Evolutionary conservation across 768 basidiomycete species (phyloP).

Genomic region (Udeniomyces megalosporus): DNA sequence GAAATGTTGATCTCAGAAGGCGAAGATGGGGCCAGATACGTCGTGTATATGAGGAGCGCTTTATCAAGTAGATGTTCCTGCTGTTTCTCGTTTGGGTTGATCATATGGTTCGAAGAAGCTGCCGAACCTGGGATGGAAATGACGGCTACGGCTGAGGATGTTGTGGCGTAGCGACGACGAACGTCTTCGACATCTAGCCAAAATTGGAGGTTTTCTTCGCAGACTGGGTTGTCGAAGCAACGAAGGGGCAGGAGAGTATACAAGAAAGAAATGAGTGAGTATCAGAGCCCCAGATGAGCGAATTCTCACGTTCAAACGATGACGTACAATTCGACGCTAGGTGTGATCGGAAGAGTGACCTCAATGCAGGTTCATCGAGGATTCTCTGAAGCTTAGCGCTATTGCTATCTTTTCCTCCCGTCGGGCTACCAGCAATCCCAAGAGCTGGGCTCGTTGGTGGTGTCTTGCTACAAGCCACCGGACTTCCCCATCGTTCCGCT

Average conservation of each 20-base stretch:
- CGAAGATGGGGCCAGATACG: conserved; percentile 85
- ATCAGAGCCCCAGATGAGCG: no score
- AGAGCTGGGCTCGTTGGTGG: no score
- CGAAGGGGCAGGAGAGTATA: no score
- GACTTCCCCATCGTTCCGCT: neutral
- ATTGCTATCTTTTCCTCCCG: conserved; percentile 56
- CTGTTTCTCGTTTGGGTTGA: conserved; percentile 74
- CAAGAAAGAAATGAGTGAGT: no score
- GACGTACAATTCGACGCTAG: conserved; percentile 38
- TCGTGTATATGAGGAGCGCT: conserved; percentile 77
- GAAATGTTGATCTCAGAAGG: conserved; percentile 96
- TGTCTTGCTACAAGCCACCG: no score
- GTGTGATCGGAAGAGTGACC: conserved; percentile 85
- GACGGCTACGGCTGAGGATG: conserved; percentile 58
- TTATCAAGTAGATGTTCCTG: conserved; percentile 88
- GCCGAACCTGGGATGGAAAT: neutral
- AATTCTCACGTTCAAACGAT: no score
- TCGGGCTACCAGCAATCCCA: no score
- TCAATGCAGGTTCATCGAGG: conserved; percentile 74
- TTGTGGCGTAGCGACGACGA: conserved; percentile 86
- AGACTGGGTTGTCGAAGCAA: conserved; percentile 32
- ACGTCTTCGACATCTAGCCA: conserved; percentile 97
- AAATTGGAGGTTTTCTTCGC: conserved; percentile 94
- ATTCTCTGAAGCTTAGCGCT: conserved; percentile 78
- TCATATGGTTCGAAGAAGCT: no score